These are phyloP conservation scores for Rhododendron henanense DNA, from an alignment of 148 eudicot species.

Conservation along the genomic window DNA sequence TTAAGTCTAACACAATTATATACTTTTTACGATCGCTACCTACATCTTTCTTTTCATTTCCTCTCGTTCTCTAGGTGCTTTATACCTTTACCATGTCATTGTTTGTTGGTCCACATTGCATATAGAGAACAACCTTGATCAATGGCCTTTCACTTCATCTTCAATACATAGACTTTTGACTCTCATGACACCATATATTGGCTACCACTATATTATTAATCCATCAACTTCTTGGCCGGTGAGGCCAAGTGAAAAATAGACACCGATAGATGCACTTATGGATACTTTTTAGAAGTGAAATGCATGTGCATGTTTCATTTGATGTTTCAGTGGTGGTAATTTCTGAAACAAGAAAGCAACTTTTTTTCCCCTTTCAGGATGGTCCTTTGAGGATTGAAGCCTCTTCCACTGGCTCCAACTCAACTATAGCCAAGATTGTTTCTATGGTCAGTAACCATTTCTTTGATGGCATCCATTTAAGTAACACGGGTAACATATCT, in stretches of 20 bases:
- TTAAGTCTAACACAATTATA: background rate
- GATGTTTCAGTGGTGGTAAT: background rate
- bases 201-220: background rate
- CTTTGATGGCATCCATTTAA: background rate
- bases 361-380: constrained; percentile 46
- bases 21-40: background rate
- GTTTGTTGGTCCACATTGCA: background rate
- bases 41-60: background rate
- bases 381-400: constrained; percentile 92
- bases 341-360: background rate
- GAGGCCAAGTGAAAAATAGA: background rate
- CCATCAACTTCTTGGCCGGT: background rate
- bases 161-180: background rate
- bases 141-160: background rate
- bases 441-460: constrained; percentile 46
- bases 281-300: constrained; percentile 4
- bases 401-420: constrained; percentile 83
- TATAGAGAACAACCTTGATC: background rate
- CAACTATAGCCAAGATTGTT: constrained; percentile 85
- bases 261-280: background rate
- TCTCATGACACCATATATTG: background rate
- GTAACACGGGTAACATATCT: background rate
- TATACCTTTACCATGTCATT: background rate
- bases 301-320: background rate
- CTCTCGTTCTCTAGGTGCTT: background rate